Base-by-base conservation (phyloP, 768 basidiomycete genomes). In the Mycena polygramma region DNA sequence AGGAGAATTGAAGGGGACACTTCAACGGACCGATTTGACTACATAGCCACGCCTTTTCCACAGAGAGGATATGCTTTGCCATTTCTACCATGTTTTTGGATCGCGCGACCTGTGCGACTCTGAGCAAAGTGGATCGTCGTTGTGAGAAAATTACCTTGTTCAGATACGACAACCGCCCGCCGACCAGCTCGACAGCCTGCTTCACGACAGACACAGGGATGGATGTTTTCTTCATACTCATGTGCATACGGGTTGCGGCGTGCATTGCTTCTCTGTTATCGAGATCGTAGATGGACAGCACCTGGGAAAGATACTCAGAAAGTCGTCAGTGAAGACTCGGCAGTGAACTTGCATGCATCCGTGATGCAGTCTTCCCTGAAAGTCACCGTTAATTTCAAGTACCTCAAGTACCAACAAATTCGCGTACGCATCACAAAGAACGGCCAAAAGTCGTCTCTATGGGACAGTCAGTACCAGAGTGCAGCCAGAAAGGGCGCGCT, bases 371-470 rank as follows among this genome's bases (percentile, higher is more conserved):
- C 79, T 89, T 92, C 66, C 92, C 90, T 92, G 76, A 41, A 75
- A 61, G 55, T 52, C 17, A 69, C 69, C 54, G 69, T 68, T 49
- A 36, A 41, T 45, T n/a, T 48, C 30, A 30, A 30, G 30, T 53
- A 57, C 24, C 20, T 37, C 54, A 69, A 63, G 46, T 52, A 55
- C 22, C 57, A 26, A 57, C 17, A 64, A 1, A 76, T 22, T 20
- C 57, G 83, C 88, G 63, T 79, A 89, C 90, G 86, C 86, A 94
- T 86, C 6, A 87, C 81, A 69, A 89, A 81, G 79, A 91, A 94
- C 0, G 92, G 91, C 91, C 93, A 96, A 78, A 92, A 94, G 77
- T 96, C 94, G 75, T 96, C 95, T 13, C 92, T 94, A 48, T 70
- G 74, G 36, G 71, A 70, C 48, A n/a, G 43, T 62, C 48, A 49